Conservation (phyloP, 2,329 filamentous ascomycete genomes). For the Colletotrichum noveboracense region DNA sequence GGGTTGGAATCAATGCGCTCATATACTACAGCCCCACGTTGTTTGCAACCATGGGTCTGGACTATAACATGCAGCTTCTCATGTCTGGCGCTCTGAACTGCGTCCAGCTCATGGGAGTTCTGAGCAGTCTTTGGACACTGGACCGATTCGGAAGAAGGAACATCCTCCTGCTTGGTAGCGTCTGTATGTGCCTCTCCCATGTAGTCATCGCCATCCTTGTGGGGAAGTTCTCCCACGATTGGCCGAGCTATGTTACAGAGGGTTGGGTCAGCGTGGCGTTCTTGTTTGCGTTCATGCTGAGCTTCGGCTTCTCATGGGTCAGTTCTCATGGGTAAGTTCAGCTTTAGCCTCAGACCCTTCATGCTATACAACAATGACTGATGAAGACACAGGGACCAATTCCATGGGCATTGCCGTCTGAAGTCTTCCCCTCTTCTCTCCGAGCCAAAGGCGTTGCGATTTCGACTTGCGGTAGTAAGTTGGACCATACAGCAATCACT, state of each 20-base stretch:
- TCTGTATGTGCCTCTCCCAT: slow-evolving; percentile 22
- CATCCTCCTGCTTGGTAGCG: slow-evolving; percentile 30
- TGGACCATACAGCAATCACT: background rate
- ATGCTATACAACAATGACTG: background rate
- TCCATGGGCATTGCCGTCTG: background rate
- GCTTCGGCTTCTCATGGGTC: background rate
- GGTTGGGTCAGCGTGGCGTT: background rate
- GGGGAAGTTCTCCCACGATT: background rate
- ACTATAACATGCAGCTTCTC: slow-evolving; percentile 30
- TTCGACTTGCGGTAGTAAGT: background rate
- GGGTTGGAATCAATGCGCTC: slow-evolving; percentile 24
- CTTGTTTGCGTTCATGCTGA: background rate
- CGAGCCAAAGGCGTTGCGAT: background rate
- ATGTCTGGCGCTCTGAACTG: slow-evolving; percentile 38
- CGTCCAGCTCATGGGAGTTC: slow-evolving; percentile 33
- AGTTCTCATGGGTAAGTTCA: background rate
- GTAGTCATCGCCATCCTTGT: background rate
- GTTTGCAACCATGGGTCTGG: slow-evolving; percentile 30
- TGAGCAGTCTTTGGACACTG: slow-evolving; percentile 25
- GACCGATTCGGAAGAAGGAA: slow-evolving; percentile 18
- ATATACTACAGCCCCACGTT: slow-evolving; percentile 30
- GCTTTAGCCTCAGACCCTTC: background rate
- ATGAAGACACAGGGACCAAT: background rate
- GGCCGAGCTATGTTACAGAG: background rate
- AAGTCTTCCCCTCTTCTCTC: background rate